Evolutionary conservation across 106 monocot species (phyloP).

Genomic region (Narthecium ossifragum): DNA sequence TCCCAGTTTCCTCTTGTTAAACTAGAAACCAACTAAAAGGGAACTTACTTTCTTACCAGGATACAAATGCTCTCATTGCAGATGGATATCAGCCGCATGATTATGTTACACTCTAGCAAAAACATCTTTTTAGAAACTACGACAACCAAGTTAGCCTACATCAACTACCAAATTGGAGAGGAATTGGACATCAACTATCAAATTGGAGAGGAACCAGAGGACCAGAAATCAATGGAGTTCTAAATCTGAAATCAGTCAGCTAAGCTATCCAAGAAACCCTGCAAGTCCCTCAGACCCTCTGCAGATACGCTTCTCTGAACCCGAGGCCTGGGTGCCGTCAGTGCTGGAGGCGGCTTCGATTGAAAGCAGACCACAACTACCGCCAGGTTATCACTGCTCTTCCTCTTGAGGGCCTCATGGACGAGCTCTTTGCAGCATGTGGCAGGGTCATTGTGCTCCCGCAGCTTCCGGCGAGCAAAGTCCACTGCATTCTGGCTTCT

Average conservation of each 20-base stretch:
- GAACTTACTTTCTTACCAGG: too few relatives aligned
- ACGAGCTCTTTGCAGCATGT: conserved; percentile 67
- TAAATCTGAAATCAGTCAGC: conserved; percentile 15
- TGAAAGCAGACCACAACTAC: conserved; percentile 76
- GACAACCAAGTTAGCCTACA: not conserved
- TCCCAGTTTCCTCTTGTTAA: too few relatives aligned
- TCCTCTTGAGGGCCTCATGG: conserved; percentile 73
- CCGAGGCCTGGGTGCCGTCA: conserved; percentile 37
- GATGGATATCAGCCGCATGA: not conserved
- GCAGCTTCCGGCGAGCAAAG: conserved; percentile 71
- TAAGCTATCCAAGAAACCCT: conserved; percentile 61
- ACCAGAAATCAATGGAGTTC: not conserved
- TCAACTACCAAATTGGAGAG: not conserved
- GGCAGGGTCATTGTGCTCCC: conserved; percentile 74
- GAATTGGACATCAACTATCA: not conserved
- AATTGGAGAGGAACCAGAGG: not conserved
- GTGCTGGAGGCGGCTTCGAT: conserved; percentile 44
- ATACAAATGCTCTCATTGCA: too few relatives aligned
- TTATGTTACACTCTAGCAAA: not conserved
- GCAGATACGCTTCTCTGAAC: conserved; percentile 80
- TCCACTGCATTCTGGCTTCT: conserved; percentile 83
- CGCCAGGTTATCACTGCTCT: conserved; percentile 62
- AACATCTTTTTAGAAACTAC: not conserved
- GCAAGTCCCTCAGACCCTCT: conserved; percentile 68
- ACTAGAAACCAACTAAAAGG: too few relatives aligned